Evolutionary conservation across 345 rosid species (phyloP), one percentile per base, ranked within the genome.

Genomic region (Eucalyptus curtisii): DNA sequence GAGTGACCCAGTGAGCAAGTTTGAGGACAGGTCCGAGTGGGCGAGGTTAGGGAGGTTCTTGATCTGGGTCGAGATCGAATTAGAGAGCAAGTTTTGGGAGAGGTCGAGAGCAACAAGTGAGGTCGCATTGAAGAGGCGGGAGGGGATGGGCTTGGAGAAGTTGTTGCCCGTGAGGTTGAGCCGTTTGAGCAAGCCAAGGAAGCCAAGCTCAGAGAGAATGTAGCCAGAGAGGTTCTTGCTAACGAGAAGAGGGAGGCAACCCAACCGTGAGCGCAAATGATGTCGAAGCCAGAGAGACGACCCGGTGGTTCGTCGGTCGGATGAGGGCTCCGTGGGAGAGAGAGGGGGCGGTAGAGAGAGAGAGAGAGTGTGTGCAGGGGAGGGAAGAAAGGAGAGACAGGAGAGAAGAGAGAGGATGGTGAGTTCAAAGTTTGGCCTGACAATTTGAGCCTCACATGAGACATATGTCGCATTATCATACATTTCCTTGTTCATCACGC

Each of bases 121-220:
- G 31, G 99, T 94, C 71, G 99, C 99, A 64, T 97, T 95, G 88
- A 98, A 95, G 64, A 96, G 95, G 90, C 94, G 93, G 59, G 79
- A 91, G 2, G 99, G 99, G 24, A 98, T 91, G 5, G 99, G 94
- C 31, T 99, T 99, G 47, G 87, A 92, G 81, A 98, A 91, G 81
- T 94, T 88, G 87, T 97, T 98, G 89, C 88, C 91, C 82, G 95
- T 98, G 89, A 98, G 95, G 76, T 96, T 97, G 57, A 98, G 95
- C 10, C 95, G 94, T n/a, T 96, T 96, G 91, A 98, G 99, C 81
- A 91, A 96, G 16, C 93, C 49, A 4, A 98, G 90, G 0, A 92
- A 93, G 3, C 99, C 99, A 1, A 98, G 95, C 95, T 95, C 99
- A 1, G 99, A 97, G 5, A 99, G 99, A 37, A 97, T 95, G 44